Base-by-base conservation (phyloP, 2,329 filamentous ascomycete species). In the Fusarium sp. region DNA sequence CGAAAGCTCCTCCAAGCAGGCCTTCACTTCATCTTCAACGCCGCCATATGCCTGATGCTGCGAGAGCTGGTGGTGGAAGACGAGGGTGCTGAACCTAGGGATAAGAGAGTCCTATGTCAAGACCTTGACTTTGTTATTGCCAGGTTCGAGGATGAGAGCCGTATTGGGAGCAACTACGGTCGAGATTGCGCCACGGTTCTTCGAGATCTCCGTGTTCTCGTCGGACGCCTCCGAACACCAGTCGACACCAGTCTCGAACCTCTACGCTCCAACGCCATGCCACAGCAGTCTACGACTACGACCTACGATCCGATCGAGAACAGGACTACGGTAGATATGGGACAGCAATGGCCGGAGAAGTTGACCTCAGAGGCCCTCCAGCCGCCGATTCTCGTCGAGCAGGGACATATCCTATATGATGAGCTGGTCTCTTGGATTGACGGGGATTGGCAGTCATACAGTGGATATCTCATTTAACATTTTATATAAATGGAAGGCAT, bases 1-100 rank as follows among this genome's bases (percentile, higher is more conserved):
- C 75, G 78, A 13, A 83, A 81, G 66, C 78, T 84, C 3, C 77
- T 83, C 8, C 79, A 84, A 40, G 77, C 80, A 0, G 81, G 81
- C 9, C 76, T 85, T 54, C 83, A 85, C 74, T 80, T 82, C 68
- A 78, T 85, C 38, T 85, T 86, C 77, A 85, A 84, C 71, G 83
- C 84, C 3, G 81, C 83, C 60, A 78, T 84, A 36, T 78, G 84
- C 16, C 77, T 86, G 31, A 79, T 84, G 58, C 77, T 86, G 58
- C 79, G 82, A 62, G 79, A 82, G 63, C 77, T 85, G 23, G 75
- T 83, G 7, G 18, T 42, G 6, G 40, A 42, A 7, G 40, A 42
- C 3, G 78, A 78, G 40, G 74, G 77, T 20, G 76, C 64, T 20
- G 50, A 75, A 69, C 55, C 73, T 64, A 34, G 77, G 33, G 73